These are phyloP conservation scores for Pisolithus albus DNA, from an alignment of 768 basidiomycete species.

Conservation along the genomic window DNA sequence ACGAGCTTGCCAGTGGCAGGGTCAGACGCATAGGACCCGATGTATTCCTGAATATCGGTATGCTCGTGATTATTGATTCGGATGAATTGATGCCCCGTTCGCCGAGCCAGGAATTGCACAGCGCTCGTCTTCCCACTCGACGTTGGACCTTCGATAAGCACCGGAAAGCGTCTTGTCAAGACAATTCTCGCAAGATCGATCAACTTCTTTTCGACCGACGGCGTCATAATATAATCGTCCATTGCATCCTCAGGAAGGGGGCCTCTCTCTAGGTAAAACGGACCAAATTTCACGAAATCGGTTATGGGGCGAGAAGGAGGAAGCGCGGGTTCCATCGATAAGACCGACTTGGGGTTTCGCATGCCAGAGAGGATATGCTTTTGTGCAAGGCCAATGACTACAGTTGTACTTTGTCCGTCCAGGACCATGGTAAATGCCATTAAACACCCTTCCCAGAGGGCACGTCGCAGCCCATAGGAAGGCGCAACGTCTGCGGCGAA, in stretches of 20 bases:
- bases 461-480: conserved; percentile 72
- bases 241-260: conserved; percentile 52
- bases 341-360: conserved; percentile 69
- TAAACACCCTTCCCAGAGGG: conserved; percentile 92
- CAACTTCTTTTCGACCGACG: conserved; percentile 92
- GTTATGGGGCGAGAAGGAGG: conserved; percentile 40
- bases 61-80: conserved; percentile 99
- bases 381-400: conserved; percentile 64
- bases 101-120: conserved; percentile 87
- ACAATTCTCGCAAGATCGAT: conserved; percentile 91
- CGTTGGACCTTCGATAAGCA: conserved; percentile 96
- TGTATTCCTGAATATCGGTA: conserved; percentile 98
- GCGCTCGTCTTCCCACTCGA: conserved; percentile 97
- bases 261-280: conserved; percentile 85
- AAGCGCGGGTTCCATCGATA: conserved; percentile 59
- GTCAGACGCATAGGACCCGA: conserved; percentile 95
- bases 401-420: conserved; percentile 59
- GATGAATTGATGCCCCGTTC: conserved; percentile 91
- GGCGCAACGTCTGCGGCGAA: conserved; percentile 81
- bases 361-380: conserved; percentile 74
- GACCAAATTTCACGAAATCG: conserved; percentile 77
- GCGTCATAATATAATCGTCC: conserved; percentile 89
- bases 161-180: conserved; percentile 81
- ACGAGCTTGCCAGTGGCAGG: conserved; percentile 87
- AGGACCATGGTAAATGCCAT: conserved; percentile 99